These are phyloP conservation scores for Oryza nivara DNA, from an alignment of 176 grass and related monocot genomes.

Conservation along the genomic window DNA sequence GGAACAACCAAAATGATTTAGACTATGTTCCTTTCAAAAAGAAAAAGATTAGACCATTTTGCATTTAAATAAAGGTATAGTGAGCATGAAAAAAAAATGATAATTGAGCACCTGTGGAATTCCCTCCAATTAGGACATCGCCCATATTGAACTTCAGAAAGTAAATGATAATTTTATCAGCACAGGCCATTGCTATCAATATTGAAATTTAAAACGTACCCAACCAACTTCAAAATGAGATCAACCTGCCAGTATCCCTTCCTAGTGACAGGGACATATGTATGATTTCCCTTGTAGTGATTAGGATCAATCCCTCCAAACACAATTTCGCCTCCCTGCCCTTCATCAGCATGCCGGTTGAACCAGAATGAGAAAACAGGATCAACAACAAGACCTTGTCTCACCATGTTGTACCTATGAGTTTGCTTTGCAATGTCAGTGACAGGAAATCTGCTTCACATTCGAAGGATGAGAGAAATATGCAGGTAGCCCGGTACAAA, in stretches of 20 bases:
- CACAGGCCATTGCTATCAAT: not conserved
- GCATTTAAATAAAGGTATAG: not conserved
- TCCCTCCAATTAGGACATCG: slow-evolving; percentile 65
- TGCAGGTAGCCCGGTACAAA: not conserved
- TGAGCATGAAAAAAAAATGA: not conserved
- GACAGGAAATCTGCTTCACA: slow-evolving; percentile 1
- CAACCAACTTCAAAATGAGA: slow-evolving; percentile 18
- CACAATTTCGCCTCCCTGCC: slow-evolving; percentile 85
- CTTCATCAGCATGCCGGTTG: slow-evolving; percentile 61
- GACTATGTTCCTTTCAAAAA: no score
- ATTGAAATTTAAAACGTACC: not conserved
- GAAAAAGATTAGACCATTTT: slow-evolving; percentile 21
- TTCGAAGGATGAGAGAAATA: not conserved
- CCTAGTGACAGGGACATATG: slow-evolving; percentile 71
- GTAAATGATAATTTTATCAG: slow-evolving; percentile 21
- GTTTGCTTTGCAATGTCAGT: slow-evolving; percentile 9
- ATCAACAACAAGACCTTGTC: slow-evolving; percentile 58
- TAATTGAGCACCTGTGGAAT: slow-evolving; percentile 55
- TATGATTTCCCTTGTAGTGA: slow-evolving; percentile 73
- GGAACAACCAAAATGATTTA: slow-evolving; percentile 27
- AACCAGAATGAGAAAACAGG: slow-evolving; percentile 94
- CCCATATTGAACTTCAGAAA: slow-evolving; percentile 79
- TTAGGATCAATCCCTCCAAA: slow-evolving; percentile 83
- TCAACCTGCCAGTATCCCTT: slow-evolving; percentile 87
- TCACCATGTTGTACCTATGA: slow-evolving; percentile 67